A percentile compares a stretch with the other conserved stretches of the same genome.
Conservation (phyloP, 192 early-diverging fungal species). For the Coemansia pectinata region DNA sequence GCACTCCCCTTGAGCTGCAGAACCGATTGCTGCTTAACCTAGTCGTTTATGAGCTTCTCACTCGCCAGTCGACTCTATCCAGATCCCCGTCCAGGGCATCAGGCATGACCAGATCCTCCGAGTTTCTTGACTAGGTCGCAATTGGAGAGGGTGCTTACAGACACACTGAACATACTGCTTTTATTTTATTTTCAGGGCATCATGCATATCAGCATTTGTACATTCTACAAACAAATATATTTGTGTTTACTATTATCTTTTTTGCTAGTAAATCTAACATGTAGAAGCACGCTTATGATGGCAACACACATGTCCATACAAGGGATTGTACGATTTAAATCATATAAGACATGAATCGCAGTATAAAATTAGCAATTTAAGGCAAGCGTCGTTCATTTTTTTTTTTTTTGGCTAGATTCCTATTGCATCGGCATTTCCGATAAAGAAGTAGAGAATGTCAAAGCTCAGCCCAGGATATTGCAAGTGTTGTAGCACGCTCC, state of each 20-base stretch:
- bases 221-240: not conserved
- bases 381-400: not conserved
- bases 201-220: conserved; percentile 3
- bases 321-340: not conserved
- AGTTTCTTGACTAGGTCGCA: not conserved
- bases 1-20: conserved; percentile 28
- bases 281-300: not conserved
- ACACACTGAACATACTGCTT: conserved; percentile 6
- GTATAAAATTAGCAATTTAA: not conserved
- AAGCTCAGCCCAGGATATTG: conserved; percentile 20
- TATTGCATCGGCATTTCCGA: conserved; percentile 6
- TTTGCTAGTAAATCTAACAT: not conserved
- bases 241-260: conserved; percentile 4
- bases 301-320: not conserved
- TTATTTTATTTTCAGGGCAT: not conserved
- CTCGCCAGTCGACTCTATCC: conserved; percentile 34
- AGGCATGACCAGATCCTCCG: conserved; percentile 14
- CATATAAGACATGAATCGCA: not conserved
- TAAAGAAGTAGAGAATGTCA: conserved; percentile 10
- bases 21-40: conserved; percentile 39
- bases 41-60: conserved; percentile 47
- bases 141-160: not conserved
- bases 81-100: conserved; percentile 40
- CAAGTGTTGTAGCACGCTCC: conserved; percentile 16
- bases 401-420: not conserved